Evolutionary conservation across 2,329 filamentous ascomycete genomes (phyloP), one percentile per base, ranked within the genome.

Genomic region (Trichoderma sp.): DNA sequence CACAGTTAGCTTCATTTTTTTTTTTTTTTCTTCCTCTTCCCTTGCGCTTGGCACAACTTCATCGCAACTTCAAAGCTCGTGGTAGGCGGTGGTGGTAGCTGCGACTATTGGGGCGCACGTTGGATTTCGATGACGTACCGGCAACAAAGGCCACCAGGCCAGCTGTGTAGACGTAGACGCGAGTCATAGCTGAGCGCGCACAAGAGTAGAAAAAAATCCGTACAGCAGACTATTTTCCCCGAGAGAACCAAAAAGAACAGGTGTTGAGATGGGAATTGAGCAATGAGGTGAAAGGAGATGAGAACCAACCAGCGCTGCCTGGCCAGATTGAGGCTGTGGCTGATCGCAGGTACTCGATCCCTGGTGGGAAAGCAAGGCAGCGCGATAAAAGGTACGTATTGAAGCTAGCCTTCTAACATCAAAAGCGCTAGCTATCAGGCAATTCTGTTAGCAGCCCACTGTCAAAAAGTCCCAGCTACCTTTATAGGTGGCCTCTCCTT

Each of bases 61-160:
- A 14, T 61, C 21, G 59, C 49, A 60, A 58, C 16, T 4, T n/a
- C 55, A 40, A 53, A 60, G 64, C 47, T 43, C 5, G 31, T 19
- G 8, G 29, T 21, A 43, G 7, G 37, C 10, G 37, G 40, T 43
- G 16, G 40, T 43, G 19, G 40, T 35, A 35, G 33, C 16, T 59
- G 33, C 37, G 5, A 40, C 24, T 37, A 19, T 19, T 43, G 52
- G 49, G 37, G 21, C 27, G 47, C 29, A 27, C 33, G 11, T n/a
- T 19, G 16, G 14, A 35, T 14, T 35, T n/a, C n/a, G 60, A 62
- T 29, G 66, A 82, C 82, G 72, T 78, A 84, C 83, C 81, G 62
- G 78, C 81, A 64, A 78, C 74, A 75, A 83, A 80, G 69, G 79
- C 83, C 75, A 81, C 77, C 70, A 84, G 74, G 70, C 79, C 82